Evolutionary conservation across 2,329 filamentous ascomycete species (phyloP), one percentile per base, ranked within the genome.

Genomic region (Penicillium sp.): DNA sequence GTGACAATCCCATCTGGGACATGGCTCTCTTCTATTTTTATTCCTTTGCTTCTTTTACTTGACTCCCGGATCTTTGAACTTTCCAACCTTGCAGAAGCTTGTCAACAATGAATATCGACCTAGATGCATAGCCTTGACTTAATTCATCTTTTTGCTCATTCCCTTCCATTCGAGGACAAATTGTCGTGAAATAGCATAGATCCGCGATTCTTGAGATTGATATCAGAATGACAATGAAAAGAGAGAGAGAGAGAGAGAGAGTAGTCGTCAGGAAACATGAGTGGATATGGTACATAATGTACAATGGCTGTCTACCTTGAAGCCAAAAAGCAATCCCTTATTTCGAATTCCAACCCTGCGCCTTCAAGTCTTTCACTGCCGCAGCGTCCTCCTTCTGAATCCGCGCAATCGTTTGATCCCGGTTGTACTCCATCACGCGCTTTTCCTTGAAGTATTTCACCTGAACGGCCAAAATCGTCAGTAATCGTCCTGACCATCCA

Each of bases 361-460:
- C 56, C 58, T 73, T 74, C 52, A 72, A 54, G 50, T 76, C 69
- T 36, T 71, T 64, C 69, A 90, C 80, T 72, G 82, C 80, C 58
- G 81, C 78, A 10, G 88, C 90, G 57, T 89, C 88, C 70, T 93
- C 87, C 40, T 80, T 81, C 68, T 88, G 81, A 63, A 96, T 83
- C 68, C 85, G 84, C 64, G 88, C 87, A 59, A 96, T 78, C 20
- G 90, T 88, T 74, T 86, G 80, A 67, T 89, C 87, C 74, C 93
- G 91, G 64, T 96, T 89, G 67, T 89, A 83, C 63, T 99, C 94
- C 75, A 95, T 93, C 29, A 97, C 90, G 65, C 94, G 83, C 76
- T 91, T 89, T 75, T 97, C 92, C 80, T 97, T 97, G 77, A 99
- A 99, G 75, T 99, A 97, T 75, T 91, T 91, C 55, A 97, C 89